phyloP scores from a whole-genome alignment of 2,329 filamentous ascomycete genomes.

The Fusarium subglutinans region DNA sequence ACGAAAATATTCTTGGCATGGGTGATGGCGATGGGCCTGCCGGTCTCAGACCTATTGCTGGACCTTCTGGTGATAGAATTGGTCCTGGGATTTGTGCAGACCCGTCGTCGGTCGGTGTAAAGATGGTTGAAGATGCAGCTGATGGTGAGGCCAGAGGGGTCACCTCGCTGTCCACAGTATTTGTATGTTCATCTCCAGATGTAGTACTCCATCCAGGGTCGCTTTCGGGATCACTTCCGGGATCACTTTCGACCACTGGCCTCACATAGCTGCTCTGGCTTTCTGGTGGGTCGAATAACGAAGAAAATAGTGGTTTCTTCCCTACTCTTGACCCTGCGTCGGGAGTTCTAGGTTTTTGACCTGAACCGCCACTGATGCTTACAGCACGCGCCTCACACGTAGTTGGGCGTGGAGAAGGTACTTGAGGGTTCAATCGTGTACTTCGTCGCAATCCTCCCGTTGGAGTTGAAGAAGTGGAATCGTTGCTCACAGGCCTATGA shows the following conservation, averaged over 20 bases:
- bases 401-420: not conserved
- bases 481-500: not conserved
- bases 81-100: fast-evolving
- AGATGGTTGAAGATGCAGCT: not conserved
- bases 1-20: not conserved
- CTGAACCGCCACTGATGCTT: not conserved
- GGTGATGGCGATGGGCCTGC: not conserved
- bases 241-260: not conserved
- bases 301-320: fast-evolving
- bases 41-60: not conserved
- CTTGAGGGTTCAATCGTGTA: not conserved
- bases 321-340: fast-evolving
- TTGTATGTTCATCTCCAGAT: not conserved
- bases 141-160: fast-evolving
- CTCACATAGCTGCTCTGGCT: fast-evolving
- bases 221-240: too few species aligned
- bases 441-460: not conserved
- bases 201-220: fast-evolving
- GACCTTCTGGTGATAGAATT: fast-evolving
- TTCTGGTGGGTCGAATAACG: fast-evolving
- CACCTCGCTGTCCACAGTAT: fast-evolving
- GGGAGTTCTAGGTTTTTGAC: not conserved
- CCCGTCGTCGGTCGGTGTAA: fast-evolving
- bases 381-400: too few species aligned
- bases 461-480: not conserved